Evolutionary conservation across 208 protist species (phyloP), one percentile per base, ranked within the genome.

Genomic region (Crithidia expoeki): DNA sequence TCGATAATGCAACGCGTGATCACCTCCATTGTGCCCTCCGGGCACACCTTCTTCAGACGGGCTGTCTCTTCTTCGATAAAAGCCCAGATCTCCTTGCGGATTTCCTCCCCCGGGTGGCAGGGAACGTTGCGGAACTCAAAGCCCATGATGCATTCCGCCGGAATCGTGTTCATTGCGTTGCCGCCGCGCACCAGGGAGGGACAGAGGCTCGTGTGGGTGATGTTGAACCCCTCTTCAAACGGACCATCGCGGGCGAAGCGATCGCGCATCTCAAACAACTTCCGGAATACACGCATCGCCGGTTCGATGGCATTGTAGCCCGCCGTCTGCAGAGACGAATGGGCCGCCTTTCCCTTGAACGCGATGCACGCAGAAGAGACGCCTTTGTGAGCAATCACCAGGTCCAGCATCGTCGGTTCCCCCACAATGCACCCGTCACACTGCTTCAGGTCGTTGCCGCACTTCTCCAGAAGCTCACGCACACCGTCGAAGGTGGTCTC

Each of bases 71-170:
- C 55, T n/a, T 19, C 55, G 55, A 60, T 60, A 36, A 60, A 60
- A n/a, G 59, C 68, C 25, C 56, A 42, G 32, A 90, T 74, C 40
- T 80, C 65, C 40, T 36, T 49, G 16, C 74, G 57, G 10, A 87
- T 76, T 4, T 30, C 61, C 33, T 68, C 55, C 9, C 50, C 27
- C 9, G 53, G 34, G 66, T 86, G 77, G 36, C 27, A 36, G 2
- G 75, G 78, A 28, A 90, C 70, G 75, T 90, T 86, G 49, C 84
- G 81, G 58, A 86, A 80, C 62, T 90, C 80, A 33, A 72, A 90
- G 34, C 68, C 60, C 4, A 90, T 21, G 11, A 44, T 61, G 70
- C 81, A 90, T 33, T 71, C 57, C 2, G 79, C 81, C 0, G 84
- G 80, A 36, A 86, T 86, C 42, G 80, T 90, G 72, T 90, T 90